Base-by-base conservation (phyloP, 1,284 basidiomycete species). In the Marasmius sp. region DNA sequence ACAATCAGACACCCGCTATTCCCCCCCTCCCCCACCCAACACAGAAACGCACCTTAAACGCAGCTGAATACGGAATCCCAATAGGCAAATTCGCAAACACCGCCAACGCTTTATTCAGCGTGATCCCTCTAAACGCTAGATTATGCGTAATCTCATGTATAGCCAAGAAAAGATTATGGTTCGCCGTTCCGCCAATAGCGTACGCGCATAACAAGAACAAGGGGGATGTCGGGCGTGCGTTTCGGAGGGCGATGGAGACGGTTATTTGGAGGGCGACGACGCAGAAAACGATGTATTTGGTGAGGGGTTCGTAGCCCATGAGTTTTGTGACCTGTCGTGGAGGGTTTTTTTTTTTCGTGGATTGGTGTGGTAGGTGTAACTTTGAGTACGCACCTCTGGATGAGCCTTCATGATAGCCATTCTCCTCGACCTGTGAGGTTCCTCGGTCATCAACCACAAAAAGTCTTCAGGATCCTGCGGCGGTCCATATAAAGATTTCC, bases 131-230 rank as follows among this genome's bases (percentile, higher is more conserved):
- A 80, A 98, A 99, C 2, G 95, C 97, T 39, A 99, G 84, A 73
- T 98, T 98, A 77, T 99, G 97, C 1, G 96, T 98, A 67, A 99
- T 98, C 72, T 99, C 97, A 74, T 99, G 97, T 61, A 99, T 97
- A 27, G 97, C 95, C 43, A 99, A 84, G 77, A 99, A 99, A 34
- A 95, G 85, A 75, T 99, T 98, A 73, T 99, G 97, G 77, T 98
- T 99, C 16, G 92, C 91, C 0, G 96, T 98, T 4, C 94, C 97
- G 5, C 97, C 97, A 58, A 99, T 83, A 8, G 80, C 81, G 73
- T 98, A 99, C 0, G 97, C 94, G 9, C 83, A 81, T 39, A 91
- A 67, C 52, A 98, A 72, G 74, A 97, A 96, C 48, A 80, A 72
- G 59, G 84, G 85, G 6, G 92, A 93, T 55, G 91, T 74, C 0